These are phyloP conservation scores for Elaphomyces granulatus DNA, from an alignment of 495 filamentous ascomycete species.

Conservation along the genomic window DNA sequence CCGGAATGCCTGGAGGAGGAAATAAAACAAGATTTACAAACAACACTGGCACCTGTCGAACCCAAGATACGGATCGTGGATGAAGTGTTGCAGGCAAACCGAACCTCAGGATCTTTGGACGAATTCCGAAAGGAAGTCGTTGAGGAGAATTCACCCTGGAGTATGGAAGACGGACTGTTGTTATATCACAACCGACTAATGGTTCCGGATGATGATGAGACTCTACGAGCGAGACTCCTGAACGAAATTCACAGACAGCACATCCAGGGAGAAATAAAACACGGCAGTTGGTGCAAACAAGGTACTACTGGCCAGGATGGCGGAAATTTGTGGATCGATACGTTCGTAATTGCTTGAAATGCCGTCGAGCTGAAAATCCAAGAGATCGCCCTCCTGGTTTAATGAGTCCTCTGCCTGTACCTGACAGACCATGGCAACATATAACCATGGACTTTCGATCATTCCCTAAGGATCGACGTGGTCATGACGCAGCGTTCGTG, in stretches of 20 bases:
- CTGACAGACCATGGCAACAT: slow-evolving; percentile 11
- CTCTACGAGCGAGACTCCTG: neutral
- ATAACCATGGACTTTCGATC: slow-evolving; percentile 11
- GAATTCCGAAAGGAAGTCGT: neutral
- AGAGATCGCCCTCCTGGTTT: slow-evolving; percentile 6
- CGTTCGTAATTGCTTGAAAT: neutral
- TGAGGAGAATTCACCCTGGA: neutral
- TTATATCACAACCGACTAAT: neutral
- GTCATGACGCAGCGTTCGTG: slow-evolving; percentile 3
- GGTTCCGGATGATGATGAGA: neutral
- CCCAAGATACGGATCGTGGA: no score
- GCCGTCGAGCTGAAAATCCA: neutral
- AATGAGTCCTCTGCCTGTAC: slow-evolving; percentile 10
- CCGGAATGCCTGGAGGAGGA: no score
- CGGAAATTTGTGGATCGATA: neutral
- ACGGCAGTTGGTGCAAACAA: neutral
- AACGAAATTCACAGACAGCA: slow-evolving; percentile 2
- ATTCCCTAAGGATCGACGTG: neutral
- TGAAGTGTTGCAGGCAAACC: no score
- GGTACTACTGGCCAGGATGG: neutral
- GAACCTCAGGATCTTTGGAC: no score
- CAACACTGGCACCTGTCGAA: no score
- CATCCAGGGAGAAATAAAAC: slow-evolving; percentile 3
- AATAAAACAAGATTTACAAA: no score
- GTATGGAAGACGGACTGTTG: neutral